phyloP scores from a whole-genome alignment of 768 basidiomycete species.

The Epithele typhae region DNA sequence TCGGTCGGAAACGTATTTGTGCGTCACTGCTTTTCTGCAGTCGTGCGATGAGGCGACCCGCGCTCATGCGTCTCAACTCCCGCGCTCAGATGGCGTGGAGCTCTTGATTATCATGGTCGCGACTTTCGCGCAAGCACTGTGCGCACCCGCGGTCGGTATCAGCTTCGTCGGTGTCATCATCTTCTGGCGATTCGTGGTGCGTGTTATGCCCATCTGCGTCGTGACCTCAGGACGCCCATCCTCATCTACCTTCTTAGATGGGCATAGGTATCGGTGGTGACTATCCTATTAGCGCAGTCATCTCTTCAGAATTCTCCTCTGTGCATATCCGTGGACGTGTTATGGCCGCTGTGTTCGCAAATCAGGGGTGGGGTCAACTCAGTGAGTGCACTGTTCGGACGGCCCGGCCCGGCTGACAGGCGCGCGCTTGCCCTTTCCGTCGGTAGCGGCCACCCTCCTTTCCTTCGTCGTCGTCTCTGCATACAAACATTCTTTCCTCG shows the following conservation, averaged over 20 bases:
- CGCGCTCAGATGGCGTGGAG: conserved; percentile 40
- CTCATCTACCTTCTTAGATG: conserved; percentile 28
- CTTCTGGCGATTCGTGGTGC: conserved; percentile 42
- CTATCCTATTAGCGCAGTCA: conserved; percentile 81
- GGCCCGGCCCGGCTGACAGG: too few species aligned
- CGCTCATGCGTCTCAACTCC: not conserved
- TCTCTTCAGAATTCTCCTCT: conserved; percentile 85
- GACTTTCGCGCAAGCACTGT: conserved; percentile 36
- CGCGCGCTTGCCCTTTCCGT: not conserved
- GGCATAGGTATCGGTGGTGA: conserved; percentile 88
- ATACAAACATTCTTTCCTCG: conserved; percentile 58
- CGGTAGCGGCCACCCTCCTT: conserved; percentile 59
- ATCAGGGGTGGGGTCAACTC: conserved; percentile 87
- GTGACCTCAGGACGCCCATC: not conserved
- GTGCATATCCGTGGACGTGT: conserved; percentile 75
- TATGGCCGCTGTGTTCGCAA: conserved; percentile 86
- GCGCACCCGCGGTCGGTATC: conserved; percentile 33
- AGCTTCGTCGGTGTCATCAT: conserved; percentile 40
- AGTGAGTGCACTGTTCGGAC: conserved; percentile 33
- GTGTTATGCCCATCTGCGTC: conserved; percentile 4
- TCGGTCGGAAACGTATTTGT: conserved; percentile 39
- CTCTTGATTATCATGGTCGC: conserved; percentile 35
- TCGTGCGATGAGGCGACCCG: too few species aligned
- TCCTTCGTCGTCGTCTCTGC: conserved; percentile 59
- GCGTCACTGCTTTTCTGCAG: conserved; percentile 12